These are phyloP conservation scores for Colletotrichum horii DNA, from an alignment of 2,329 filamentous ascomycete genomes.

Conservation along the genomic window DNA sequence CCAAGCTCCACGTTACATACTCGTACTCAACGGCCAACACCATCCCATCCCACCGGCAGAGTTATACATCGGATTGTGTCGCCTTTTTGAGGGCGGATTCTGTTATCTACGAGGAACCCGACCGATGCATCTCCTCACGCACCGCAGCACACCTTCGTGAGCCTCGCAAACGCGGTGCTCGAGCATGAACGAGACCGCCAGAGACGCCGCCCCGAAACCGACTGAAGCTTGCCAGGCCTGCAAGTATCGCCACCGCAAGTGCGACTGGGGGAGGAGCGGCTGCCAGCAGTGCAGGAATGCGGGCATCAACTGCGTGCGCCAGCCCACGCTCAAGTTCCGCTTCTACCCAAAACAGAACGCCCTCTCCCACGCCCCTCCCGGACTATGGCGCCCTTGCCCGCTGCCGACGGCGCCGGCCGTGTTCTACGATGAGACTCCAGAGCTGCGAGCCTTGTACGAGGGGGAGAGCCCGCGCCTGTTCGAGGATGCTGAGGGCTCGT, in stretches of 20 bases:
- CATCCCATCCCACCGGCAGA: background rate
- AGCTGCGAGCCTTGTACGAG: background rate
- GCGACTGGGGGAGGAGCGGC: background rate
- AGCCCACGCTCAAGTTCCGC: background rate
- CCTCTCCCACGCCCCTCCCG: background rate
- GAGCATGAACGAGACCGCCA: background rate
- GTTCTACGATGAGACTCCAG: background rate
- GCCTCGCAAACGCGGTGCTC: background rate
- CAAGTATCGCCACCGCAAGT: background rate
- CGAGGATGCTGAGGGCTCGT: rapidly evolving
- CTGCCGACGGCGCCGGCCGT: background rate
- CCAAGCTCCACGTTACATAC: background rate
- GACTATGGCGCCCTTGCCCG: background rate
- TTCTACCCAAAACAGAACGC: background rate
- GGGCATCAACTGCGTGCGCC: background rate
- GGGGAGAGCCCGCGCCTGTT: background rate
- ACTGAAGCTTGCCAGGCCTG: background rate
- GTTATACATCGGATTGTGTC: rapidly evolving
- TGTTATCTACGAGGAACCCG: rapidly evolving
- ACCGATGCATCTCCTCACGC: background rate
- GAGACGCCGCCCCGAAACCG: background rate
- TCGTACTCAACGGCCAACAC: background rate
- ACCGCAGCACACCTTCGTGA: background rate
- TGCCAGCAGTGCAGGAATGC: background rate
- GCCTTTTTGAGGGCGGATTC: rapidly evolving